A percentile compares a stretch with the other conserved stretches of the same genome.
Conservation (phyloP, 306 rosid species). For the Malus domestica region ASM211411v1 NC_041798.1:19923001-19923500, state of each 20-base stretch:
- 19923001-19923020: constrained; percentile 88
- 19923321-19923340: constrained; percentile 70
- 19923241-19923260: constrained; percentile 86
- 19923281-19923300: constrained; percentile 89
- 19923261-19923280: constrained; percentile 96
- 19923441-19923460: too few relatives aligned
- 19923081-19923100: constrained; percentile 66
- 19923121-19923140: constrained; percentile 48
- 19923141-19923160: constrained; percentile 96
- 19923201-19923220: constrained; percentile 84
- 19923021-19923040: constrained; percentile 63
- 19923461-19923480: background rate
- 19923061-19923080: constrained; percentile 78
- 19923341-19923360: constrained; percentile 70
- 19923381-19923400: background rate
- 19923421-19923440: too few relatives aligned
- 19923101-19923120: constrained; percentile 42
- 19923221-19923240: constrained; percentile 52
- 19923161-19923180: constrained; percentile 77
- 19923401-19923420: too few relatives aligned
- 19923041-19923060: constrained; percentile 70
- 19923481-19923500: background rate
- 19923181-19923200: constrained; percentile 66
- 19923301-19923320: constrained; percentile 72
- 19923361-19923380: background rate